Base-by-base conservation (phyloP, 192 early-diverging fungal species). In the Backusella macrospora region DNA sequence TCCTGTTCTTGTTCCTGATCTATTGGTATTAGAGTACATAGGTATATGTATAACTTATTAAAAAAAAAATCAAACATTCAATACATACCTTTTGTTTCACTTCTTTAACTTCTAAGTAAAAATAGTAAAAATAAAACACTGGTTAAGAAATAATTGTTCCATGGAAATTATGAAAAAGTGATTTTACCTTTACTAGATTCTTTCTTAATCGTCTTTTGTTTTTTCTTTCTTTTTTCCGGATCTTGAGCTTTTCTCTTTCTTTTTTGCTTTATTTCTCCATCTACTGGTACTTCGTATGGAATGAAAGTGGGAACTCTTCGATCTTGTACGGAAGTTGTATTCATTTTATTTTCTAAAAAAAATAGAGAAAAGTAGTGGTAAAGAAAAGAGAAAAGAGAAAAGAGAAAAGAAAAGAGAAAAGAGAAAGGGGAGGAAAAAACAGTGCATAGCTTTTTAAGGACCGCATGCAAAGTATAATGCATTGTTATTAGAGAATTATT, bases 41-140 rank as follows among this genome's bases (percentile, higher is more conserved):
- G 1, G 13, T 26, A 0, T 12, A 59, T 59, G 12, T 59, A 21
- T 12, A 23, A 26, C 18, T 55, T 59, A 10, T 12, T 12, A 59
- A 59, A 59, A 26, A 26, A 59, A 59, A 59, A 23, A 59, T n/a
- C 16, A 49, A 49, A 49, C 48, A n/a, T n/a, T n/a, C n/a, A 49
- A 18, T 9, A 6, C 13, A 13, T 59, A 59, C 52, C 52, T 59
- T 59, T 59, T 59, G 52, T 26, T 59, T 59, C 1, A 59, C 52
- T 59, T 59, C 21, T 26, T 59, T 59, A 59, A 59, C 5, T 59
- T 59, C 52, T 59, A 23, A 26, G 26, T 59, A 26, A 59, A 55
- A 55, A 10, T 55, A 55, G 12, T 23, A 55, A 3, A 18, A 4
- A 59, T 2, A 6, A 4, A 26, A 3, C 12, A 5, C 13, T 23